These are phyloP conservation scores for Paradendryphiella salina DNA, from an alignment of 2,329 filamentous ascomycete genomes.

Conservation along the genomic window DNA sequence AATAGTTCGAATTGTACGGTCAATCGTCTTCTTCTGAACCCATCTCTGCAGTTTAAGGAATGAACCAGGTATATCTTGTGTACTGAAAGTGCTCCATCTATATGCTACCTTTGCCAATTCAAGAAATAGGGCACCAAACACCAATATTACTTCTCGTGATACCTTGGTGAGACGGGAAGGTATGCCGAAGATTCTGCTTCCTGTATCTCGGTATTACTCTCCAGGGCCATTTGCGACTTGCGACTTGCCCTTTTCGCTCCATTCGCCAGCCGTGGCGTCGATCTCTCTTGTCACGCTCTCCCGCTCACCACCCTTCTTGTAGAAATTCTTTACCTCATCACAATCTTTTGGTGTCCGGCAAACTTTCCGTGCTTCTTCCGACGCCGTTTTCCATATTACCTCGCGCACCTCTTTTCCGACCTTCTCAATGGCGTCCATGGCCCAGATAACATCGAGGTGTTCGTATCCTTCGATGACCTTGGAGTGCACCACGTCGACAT, in stretches of 20 bases:
- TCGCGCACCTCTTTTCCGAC: constrained; percentile 80
- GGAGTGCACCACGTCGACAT: constrained; percentile 76
- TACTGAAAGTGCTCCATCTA: background rate
- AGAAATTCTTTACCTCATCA: constrained; percentile 49
- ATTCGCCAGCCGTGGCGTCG: constrained; percentile 38
- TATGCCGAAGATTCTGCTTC: constrained; percentile 21
- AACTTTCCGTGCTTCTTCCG: constrained; percentile 57
- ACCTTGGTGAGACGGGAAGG: background rate
- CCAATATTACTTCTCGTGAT: too few relatives aligned
- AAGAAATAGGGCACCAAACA: background rate
- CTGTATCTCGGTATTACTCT: constrained; percentile 20
- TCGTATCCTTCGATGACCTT: constrained; percentile 84
- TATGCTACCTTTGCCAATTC: background rate
- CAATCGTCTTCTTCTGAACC: background rate
- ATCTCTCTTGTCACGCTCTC: constrained; percentile 28
- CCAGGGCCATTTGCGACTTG: constrained; percentile 36
- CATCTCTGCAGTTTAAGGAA: background rate
- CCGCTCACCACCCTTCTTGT: constrained; percentile 19
- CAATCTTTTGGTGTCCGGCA: constrained; percentile 70
- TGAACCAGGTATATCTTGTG: constrained; percentile 1
- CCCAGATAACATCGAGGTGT: constrained; percentile 94
- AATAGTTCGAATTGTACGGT: background rate
- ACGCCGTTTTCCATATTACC: constrained; percentile 78
- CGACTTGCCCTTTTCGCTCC: constrained; percentile 34
- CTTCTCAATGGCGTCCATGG: constrained; percentile 81